Evolutionary conservation across 371 early-diverging fungal genomes (phyloP), one percentile per base, ranked within the genome.

Genomic region (Mucor plumbeus): DNA sequence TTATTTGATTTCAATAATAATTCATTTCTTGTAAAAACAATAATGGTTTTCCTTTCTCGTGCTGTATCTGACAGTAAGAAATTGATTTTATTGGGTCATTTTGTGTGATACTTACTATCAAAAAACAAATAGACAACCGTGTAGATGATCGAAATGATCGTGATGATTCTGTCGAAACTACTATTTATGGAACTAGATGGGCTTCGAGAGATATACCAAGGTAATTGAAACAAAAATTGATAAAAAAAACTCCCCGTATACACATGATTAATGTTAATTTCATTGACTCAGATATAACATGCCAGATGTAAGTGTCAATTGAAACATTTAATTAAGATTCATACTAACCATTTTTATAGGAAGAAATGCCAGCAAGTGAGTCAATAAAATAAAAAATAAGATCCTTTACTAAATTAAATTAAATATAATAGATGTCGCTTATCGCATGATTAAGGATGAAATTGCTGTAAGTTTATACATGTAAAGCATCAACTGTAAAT

Each of bases 131-230:
- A 31, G 56, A 33, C 15, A 31, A 8, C n/a, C 56, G 9, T 13
- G 7, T 17, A 26, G 17, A 50, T 19, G 21, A 21, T 50, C 50
- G 26, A 50, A 26, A 19, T 8, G 50, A 50, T 19, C 50, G 26
- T 21, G 50, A 50, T 13, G 50, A 50, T 50, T n/a, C 61, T 34
- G 17, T 38, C 6, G 68, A 69, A 17, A 80, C 75, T 10, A 74
- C 80, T 15, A 61, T 83, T 31, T 83, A 83, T 55, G 83, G 83
- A 41, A 70, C 80, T 17, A 68, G 74, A 43, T 83, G 83, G 83
- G 83, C 80, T 31, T 57, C 73, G 11, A 70, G 65, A 36, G 79
- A 76, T n/a, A 78, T 80, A 15, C 83, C 83, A 31, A 68, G 72
- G 83, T 81, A 72, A 56, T n/a, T 17, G 13, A 11, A 53, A 36